phyloP scores from a whole-genome alignment of 106 monocot species.

The Ottelia alismoides region DNA sequence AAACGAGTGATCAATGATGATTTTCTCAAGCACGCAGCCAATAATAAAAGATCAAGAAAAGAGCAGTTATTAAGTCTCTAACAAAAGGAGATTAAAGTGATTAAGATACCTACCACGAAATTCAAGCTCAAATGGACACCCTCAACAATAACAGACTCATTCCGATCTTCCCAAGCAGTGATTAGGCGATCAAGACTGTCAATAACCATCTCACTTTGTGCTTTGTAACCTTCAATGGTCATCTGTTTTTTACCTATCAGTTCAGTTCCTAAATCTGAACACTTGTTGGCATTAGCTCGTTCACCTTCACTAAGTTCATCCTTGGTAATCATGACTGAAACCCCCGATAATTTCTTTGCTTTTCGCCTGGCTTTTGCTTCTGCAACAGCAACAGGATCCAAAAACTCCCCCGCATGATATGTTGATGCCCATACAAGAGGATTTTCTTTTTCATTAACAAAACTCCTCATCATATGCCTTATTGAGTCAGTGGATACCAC shows the following conservation, averaged over 20 bases:
- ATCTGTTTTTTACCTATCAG: conserved; percentile 40
- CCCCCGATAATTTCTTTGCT: conserved; percentile 48
- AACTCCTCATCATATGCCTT: conserved; percentile 96
- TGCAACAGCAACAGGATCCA: conserved; percentile 74
- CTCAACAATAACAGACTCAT: conserved; percentile 88
- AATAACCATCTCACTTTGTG: conserved; percentile 98
- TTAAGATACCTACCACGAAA: conserved; percentile 76
- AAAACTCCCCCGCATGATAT: conserved; percentile 91
- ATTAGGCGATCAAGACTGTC: conserved; percentile 90
- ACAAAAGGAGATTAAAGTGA: no score
- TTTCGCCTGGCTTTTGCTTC: conserved; percentile 65
- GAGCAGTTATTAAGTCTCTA: no score
- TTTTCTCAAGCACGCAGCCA: no score
- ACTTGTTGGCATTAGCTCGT: no score
- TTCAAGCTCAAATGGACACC: conserved; percentile 96
- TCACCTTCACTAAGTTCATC: no score
- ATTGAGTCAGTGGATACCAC: conserved; percentile 93
- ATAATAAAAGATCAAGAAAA: no score
- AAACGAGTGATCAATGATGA: no score
- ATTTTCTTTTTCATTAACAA: conserved; percentile 66
- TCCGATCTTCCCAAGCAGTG: conserved; percentile 91
- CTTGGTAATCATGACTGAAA: conserved; percentile 12
- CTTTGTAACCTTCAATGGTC: conserved; percentile 68
- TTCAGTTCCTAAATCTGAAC: no score
- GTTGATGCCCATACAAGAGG: conserved; percentile 96